A percentile compares a stretch with the other conserved stretches of the same genome.
phyloP scores from a whole-genome alignment of 495 filamentous ascomycete species.

The Hypoxylon fragiforme region DNA sequence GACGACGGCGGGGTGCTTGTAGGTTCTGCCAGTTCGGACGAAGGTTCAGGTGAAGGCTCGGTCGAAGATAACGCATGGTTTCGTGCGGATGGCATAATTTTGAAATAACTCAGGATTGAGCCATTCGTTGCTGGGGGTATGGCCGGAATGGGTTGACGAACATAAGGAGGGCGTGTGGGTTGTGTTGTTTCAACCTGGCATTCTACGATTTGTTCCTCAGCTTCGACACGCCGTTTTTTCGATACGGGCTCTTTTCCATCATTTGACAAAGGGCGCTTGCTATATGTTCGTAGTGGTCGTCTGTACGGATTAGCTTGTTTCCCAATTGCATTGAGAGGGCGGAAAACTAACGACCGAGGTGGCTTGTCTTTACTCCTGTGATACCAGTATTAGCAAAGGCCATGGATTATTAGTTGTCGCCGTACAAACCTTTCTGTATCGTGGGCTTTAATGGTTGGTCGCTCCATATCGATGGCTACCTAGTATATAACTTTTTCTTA shows the following conservation, averaged over 20 bases:
- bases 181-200: not conserved
- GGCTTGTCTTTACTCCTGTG: constrained; percentile 1
- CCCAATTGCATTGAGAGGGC: not conserved
- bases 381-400: not conserved
- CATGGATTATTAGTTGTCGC: not conserved
- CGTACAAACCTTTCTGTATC: constrained; percentile 11
- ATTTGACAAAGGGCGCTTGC: constrained; percentile 35
- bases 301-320: constrained; percentile 24
- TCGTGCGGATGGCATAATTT: too few species aligned
- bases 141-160: constrained; percentile 6
- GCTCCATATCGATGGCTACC: too few species aligned
- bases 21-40: constrained; percentile 11
- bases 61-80: too few species aligned
- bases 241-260: constrained; percentile 15
- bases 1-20: constrained; percentile 39
- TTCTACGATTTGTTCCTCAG: not conserved
- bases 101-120: constrained; percentile 51
- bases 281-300: constrained; percentile 49
- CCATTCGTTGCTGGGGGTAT: constrained; percentile 34
- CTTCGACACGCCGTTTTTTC: constrained; percentile 24
- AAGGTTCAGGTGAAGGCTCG: constrained; percentile 12
- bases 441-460: not conserved
- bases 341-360: constrained; percentile 7
- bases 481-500: too few species aligned
- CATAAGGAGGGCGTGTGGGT: not conserved